Conservation (phyloP, 768 basidiomycete genomes). For the Russula vinacea region DNA sequence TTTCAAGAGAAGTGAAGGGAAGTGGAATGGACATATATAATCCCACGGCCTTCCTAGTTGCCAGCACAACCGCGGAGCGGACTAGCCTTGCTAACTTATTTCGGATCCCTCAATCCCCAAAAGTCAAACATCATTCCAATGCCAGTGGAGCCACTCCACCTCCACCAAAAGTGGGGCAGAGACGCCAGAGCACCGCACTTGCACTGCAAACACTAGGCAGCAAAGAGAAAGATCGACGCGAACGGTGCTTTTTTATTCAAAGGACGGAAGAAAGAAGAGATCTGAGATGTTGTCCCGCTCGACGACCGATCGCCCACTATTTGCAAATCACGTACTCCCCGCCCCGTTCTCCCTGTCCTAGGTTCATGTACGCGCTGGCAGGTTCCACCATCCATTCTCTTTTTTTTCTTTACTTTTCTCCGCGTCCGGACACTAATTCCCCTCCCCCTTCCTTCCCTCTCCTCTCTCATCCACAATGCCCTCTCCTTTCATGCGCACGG, state of each 20-base stretch:
- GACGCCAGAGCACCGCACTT: too few relatives aligned
- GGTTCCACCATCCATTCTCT: not conserved
- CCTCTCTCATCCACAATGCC: not conserved
- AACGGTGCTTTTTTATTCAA: too few relatives aligned
- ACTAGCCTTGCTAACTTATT: too few relatives aligned
- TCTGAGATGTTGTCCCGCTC: not conserved
- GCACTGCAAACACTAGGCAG: too few relatives aligned
- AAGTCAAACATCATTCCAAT: too few relatives aligned
- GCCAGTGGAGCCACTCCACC: too few relatives aligned
- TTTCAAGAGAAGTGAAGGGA: not conserved
- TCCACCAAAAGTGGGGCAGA: too few relatives aligned
- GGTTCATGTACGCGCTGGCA: not conserved
- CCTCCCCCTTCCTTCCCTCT: too few relatives aligned
- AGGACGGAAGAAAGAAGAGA: not conserved
- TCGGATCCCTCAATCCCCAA: too few relatives aligned
- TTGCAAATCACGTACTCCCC: not conserved
- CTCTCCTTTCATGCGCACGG: constrained; percentile 9
- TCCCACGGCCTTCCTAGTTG: not conserved
- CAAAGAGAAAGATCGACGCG: too few relatives aligned
- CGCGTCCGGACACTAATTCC: too few relatives aligned
- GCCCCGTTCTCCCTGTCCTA: not conserved
- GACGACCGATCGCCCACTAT: not conserved
- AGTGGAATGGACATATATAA: not conserved
- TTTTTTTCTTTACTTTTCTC: not conserved
- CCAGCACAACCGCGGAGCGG: not conserved